A percentile compares a stretch with the other conserved stretches of the same genome.
Conservation (phyloP, 2,329 filamentous ascomycete species). For the Epichloe glyceriae region DNA sequence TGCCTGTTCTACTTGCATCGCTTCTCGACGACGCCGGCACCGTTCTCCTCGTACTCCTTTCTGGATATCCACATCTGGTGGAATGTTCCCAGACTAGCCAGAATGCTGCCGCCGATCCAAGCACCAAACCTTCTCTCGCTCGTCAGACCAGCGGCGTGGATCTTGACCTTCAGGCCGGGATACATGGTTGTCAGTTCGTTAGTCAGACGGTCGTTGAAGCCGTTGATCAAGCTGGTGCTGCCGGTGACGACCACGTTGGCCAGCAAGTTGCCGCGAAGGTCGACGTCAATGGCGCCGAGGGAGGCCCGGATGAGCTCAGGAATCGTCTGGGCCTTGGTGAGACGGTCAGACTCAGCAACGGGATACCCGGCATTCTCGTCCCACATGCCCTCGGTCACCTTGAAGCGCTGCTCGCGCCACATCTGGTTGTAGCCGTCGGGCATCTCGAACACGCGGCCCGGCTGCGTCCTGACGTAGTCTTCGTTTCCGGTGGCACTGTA, state of each 20-base stretch:
- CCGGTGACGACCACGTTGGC: conserved; percentile 89
- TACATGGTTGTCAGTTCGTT: conserved; percentile 70
- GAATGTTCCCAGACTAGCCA: conserved; percentile 91
- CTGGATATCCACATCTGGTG: conserved; percentile 99
- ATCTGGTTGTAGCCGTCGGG: conserved; percentile 94
- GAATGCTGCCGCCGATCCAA: conserved; percentile 94
- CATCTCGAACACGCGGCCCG: conserved; percentile 88
- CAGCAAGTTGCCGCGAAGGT: conserved; percentile 71
- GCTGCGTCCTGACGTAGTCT: conserved; percentile 58
- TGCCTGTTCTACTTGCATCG: conserved; percentile 59
- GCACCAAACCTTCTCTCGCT: conserved; percentile 83
- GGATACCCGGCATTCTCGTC: conserved; percentile 65
- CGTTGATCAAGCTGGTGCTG: conserved; percentile 73
- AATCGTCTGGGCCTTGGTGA: conserved; percentile 65
- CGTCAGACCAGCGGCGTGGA: conserved; percentile 75
- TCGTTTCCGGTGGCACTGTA: conserved; percentile 56
- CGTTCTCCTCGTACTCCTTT: conserved; percentile 97
- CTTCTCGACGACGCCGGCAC: conserved; percentile 83
- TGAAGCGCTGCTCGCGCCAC: conserved; percentile 80
- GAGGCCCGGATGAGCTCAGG: conserved; percentile 69
- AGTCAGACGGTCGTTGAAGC: conserved; percentile 83
- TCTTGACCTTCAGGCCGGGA: conserved; percentile 74
- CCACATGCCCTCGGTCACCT: conserved; percentile 79
- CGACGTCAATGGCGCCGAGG: conserved; percentile 72
- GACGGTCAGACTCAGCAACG: conserved; percentile 28